Percentiles rank a stretch among this genome's conserved stretches.
Evolutionary conservation across 2,329 filamentous ascomycete species (phyloP).

Genomic region (Phoma sp.): DNA sequence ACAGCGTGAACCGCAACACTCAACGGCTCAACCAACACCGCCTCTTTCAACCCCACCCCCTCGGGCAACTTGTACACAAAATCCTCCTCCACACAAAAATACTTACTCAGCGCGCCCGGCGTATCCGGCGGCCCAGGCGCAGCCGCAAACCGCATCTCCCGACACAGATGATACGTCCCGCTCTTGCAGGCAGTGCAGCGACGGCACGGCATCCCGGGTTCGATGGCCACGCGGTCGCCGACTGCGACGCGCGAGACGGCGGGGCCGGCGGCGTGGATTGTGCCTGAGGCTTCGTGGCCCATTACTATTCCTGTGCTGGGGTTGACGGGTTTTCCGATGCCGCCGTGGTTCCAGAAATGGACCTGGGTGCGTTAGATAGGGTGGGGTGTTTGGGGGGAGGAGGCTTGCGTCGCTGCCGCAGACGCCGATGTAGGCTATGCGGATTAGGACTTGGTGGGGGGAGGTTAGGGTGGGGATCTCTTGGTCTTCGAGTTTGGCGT

Average conservation of each 20-base stretch:
- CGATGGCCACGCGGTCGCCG: slow-evolving; percentile 89
- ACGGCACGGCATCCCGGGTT: slow-evolving; percentile 90
- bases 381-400: background rate
- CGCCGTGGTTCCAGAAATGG: slow-evolving; percentile 94
- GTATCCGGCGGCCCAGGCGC: slow-evolving; percentile 77
- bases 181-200: slow-evolving; percentile 86
- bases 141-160: slow-evolving; percentile 81
- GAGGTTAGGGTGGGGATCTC: slow-evolving; percentile 46
- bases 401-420: slow-evolving; percentile 48
- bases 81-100: slow-evolving; percentile 85
- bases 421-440: slow-evolving; percentile 54
- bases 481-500: slow-evolving; percentile 48
- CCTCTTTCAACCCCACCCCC: slow-evolving; percentile 82
- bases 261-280: slow-evolving; percentile 76
- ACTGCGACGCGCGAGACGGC: slow-evolving; percentile 76
- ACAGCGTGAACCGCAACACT: slow-evolving; percentile 86
- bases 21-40: slow-evolving; percentile 85
- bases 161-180: slow-evolving; percentile 91
- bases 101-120: slow-evolving; percentile 78
- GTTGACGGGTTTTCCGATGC: slow-evolving; percentile 86
- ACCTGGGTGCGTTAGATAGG: slow-evolving; percentile 53
- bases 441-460: slow-evolving; percentile 51
- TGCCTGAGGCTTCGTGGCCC: slow-evolving; percentile 90
- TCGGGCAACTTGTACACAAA: slow-evolving; percentile 94
- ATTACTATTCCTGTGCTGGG: slow-evolving; percentile 81